Percentiles rank a stretch among this genome's conserved stretches.
Conservation (phyloP, 768 basidiomycete genomes). For the Pisolithus microcarpus region DNA sequence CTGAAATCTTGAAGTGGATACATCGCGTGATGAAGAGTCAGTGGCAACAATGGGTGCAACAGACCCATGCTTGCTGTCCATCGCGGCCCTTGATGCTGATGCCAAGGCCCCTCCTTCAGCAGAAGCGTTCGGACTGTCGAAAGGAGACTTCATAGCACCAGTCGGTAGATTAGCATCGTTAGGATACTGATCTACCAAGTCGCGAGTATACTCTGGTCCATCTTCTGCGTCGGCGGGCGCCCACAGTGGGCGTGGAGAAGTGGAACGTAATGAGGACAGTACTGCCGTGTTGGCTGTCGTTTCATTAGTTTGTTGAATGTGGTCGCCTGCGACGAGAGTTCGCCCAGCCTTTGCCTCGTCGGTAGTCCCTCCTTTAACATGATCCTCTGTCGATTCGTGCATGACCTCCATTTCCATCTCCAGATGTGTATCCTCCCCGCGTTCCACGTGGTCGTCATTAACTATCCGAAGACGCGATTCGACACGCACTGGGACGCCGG, state of each 20-base stretch:
- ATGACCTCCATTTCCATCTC: constrained; percentile 12
- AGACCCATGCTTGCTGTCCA: constrained; percentile 8
- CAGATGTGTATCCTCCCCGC: constrained; percentile 10
- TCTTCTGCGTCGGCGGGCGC: constrained; percentile 23
- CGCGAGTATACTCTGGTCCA: constrained; percentile 18
- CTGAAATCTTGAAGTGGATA: background rate
- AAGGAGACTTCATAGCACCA: constrained; percentile 10
- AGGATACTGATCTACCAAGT: constrained; percentile 7
- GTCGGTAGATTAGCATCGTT: constrained; percentile 2
- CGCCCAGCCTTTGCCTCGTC: constrained; percentile 11
- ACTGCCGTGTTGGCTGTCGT: constrained; percentile 7
- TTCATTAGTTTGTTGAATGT: constrained; percentile 3
- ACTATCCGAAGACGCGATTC: constrained; percentile 26
- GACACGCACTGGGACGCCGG: constrained; percentile 18
- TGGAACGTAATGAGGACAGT: constrained; percentile 36
- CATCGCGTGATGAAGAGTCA: background rate
- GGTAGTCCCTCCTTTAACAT: background rate
- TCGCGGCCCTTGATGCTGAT: constrained; percentile 12
- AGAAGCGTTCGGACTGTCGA: constrained; percentile 11
- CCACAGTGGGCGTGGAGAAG: constrained; percentile 30
- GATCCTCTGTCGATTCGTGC: constrained; percentile 16
- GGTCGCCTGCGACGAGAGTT: constrained; percentile 6
- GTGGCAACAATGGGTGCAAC: background rate
- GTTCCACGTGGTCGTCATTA: constrained; percentile 18
- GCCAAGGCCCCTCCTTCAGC: constrained; percentile 11